Evolutionary conservation across 768 basidiomycete genomes (phyloP), one percentile per base, ranked within the genome.

Genomic region (Leccinellum luteum): DNA sequence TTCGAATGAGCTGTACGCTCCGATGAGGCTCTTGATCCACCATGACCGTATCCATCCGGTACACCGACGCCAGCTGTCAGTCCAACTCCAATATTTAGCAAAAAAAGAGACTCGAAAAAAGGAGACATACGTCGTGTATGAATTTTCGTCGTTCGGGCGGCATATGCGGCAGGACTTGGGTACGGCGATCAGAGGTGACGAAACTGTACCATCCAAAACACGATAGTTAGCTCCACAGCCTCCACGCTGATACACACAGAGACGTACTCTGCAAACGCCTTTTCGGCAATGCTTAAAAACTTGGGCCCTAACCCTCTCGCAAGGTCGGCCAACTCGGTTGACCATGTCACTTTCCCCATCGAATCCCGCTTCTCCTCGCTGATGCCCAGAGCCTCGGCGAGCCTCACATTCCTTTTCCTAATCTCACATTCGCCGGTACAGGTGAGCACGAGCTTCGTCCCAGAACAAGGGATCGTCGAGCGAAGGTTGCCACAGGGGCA

Each of bases 381-480:
- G 65, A 98, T 96, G 0, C 95, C 94, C 5, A 99, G 74, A 2
- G 97, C 97, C 38, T 94, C 93, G 1, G 97, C 97, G 8, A 99
- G 74, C 34, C 85, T 77, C 0, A 87, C 91, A 64, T 97, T 98
- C 12, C 97, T 83, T 69, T 95, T 90, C 45, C 87, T 90, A 51
- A 93, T 78, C 35, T 76, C 78, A 64, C 97, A 99, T 45, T 96
- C 92, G 47, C 82, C 86, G 15, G 85, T 84, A 67, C 97, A 99
- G 61, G 89, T 89, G 9, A 87, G 75, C 47, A 74, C 69, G 45
- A 80, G 75, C 41, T 60, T 67, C 5, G 60, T 64, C 21, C 62
- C 54, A 0, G 91, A 91, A 70, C 97, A 98, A 0, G 80, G 76
- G 0, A 88, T 79, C 1, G 82, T 76, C 62, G 92, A 90, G 23